phyloP scores from a whole-genome alignment of 2,329 filamentous ascomycete genomes.

The Monilinia fructigena region DNA sequence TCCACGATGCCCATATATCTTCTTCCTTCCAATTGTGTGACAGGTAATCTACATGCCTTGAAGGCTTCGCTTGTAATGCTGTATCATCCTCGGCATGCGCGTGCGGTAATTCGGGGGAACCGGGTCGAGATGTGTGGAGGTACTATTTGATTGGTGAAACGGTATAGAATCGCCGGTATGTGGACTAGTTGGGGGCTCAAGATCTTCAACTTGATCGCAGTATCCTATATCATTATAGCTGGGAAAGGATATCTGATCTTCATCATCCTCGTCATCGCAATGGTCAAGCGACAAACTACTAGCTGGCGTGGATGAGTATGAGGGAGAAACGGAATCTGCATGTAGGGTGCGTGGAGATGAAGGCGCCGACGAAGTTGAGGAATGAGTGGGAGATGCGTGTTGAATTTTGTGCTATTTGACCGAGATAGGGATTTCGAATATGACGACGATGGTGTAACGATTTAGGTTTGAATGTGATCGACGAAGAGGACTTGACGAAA shows the following conservation, averaged over 20 bases:
- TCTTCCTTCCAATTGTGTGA: slow-evolving; percentile 94
- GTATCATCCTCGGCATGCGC: slow-evolving; percentile 50
- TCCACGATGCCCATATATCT: slow-evolving; percentile 97
- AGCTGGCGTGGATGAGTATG: slow-evolving; percentile 61
- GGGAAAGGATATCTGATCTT: slow-evolving; percentile 42
- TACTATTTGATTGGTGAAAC: slow-evolving; percentile 62
- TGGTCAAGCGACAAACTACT: slow-evolving; percentile 72
- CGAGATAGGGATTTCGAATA: slow-evolving; percentile 48
- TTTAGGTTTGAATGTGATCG: slow-evolving; percentile 60
- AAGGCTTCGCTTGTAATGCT: slow-evolving; percentile 45
- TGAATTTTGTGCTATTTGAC: slow-evolving; percentile 41
- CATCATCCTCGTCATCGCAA: slow-evolving; percentile 46
- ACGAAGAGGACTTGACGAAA: slow-evolving; percentile 53
- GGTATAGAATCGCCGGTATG: slow-evolving; percentile 54
- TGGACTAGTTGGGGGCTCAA: slow-evolving; percentile 52
- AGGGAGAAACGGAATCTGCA: slow-evolving; percentile 53
- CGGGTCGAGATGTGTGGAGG: slow-evolving; percentile 50
- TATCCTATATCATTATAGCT: slow-evolving; percentile 40
- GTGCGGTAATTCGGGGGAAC: slow-evolving; percentile 27
- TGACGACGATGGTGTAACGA: slow-evolving; percentile 50
- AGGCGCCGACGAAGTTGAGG: slow-evolving; percentile 50
- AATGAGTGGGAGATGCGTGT: slow-evolving; percentile 34
- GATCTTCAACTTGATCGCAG: slow-evolving; percentile 41
- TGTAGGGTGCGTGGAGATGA: slow-evolving; percentile 55
- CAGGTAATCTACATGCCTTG: slow-evolving; percentile 89